Evolutionary conservation across 305 asterid species (phyloP), one percentile per base, ranked within the genome.

Genomic region (Fraxinus nigra): DNA sequence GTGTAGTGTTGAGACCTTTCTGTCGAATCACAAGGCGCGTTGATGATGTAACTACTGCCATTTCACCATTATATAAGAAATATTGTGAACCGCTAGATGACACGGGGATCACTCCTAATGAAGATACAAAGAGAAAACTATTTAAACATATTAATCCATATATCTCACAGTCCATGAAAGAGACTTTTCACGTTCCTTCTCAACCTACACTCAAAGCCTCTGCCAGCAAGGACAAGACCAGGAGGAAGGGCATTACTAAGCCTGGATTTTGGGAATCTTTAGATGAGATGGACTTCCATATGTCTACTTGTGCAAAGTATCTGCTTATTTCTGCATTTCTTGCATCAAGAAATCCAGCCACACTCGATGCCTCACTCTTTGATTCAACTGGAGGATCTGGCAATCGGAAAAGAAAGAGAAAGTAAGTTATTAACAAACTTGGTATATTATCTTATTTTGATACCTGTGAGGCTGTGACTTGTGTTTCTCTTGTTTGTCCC

Each of bases 331-430:
- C 97, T 79, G 97, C 98, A 77, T 95, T 93, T 88, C 92, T 95
- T 86, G 97, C 99, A 83, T 95, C 99, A 75, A 89, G 94, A 88
- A 95, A 95, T 86, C 98, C 99, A 35, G 98, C 99, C 61, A 95
- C 99, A 30, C 98, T 95, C 73, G 99, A 94, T 81, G 98, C 97
- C 34, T 90, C 98, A 8, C 86, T 95, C 65, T 95, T 95, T 79
- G 99, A 95, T 89, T 93, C 98, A 83, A 94, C 97, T 2, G 98
- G 99, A 61, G 98, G 98, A 80, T 78, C 89, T 6, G 91, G 86
- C 82, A 91, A 89, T 80, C 89, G 91, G 14, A 93, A 91, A 80
- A 92, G 89, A 83, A 95, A 91, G 90, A 89, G 98, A 87, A 94
- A 93, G 98, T 94, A 91, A 92, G 97, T 43, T 48, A 79, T 82